Evolutionary conservation across 1,139 yeast species (phyloP), one percentile per base, ranked within the genome.

Genomic region (Hyphopichia khmerensis): DNA sequence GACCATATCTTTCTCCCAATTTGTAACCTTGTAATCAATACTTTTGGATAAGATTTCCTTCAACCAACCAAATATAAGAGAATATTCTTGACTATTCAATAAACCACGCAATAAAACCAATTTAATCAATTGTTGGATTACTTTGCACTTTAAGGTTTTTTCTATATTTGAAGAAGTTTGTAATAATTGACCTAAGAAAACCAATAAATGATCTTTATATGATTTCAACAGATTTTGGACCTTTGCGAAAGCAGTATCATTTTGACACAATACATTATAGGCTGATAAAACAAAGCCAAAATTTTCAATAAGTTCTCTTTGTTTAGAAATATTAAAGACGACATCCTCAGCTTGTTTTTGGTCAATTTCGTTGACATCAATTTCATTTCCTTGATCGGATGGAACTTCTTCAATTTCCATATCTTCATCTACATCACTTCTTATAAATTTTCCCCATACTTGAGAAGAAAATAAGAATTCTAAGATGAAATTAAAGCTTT

Each of bases 101-200:
- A 78, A 80, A 1, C 62, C 63, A 2, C 64, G 59, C 50, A 84
- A 64, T 31, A 67, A 66, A 19, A 79, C 64, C 41, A 86, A 56
- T 45, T 79, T 78, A 1, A 80, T 70, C 43, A 90, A 72, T 42
- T 86, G 88, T 40, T 79, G 79, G 31, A 87, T 70, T 1, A 91
- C 79, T 39, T 84, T 67, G 35, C 85, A 75, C 53, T 90, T 77
- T 41, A 90, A 69, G 0, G 89, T 77, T 21, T 82, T 81, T 52
- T 87, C 96, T 31, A 79, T 64, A 41, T 72, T 72, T 0, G 95
- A 81, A 0, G 88, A 73, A 0, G 84, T 75, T 60, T 84, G 80
- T 41, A 90, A 70, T 3, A 87, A 71, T 56, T 80, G 85, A 13
- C 89, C 80, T 49, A 87, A 62, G 40, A 84, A 69, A 42, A 83